Conservation (phyloP, 345 rosid genomes). For the Euphorbia peplus region DNA sequence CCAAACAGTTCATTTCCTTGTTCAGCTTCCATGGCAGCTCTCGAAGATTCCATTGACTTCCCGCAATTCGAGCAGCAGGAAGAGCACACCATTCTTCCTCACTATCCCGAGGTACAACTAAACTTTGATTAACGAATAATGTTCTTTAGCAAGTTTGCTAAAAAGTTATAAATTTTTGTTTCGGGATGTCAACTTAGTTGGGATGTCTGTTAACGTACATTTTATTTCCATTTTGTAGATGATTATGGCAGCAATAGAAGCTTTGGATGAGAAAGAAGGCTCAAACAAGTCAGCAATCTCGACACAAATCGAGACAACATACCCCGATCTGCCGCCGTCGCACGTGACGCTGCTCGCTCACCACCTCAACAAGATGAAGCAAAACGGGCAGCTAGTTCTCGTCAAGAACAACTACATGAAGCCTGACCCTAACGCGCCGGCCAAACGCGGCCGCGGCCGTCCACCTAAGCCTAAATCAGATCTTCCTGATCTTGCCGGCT, state of each 20-base stretch:
- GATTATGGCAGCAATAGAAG: slow-evolving; percentile 76
- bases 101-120: slow-evolving; percentile 36
- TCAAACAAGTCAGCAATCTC: slow-evolving; percentile 58
- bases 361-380: slow-evolving; percentile 68
- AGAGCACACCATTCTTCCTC: slow-evolving; percentile 17
- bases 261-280: slow-evolving; percentile 45
- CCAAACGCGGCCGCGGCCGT: slow-evolving; percentile 87
- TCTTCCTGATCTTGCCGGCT: slow-evolving; percentile 22
- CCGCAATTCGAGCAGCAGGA: slow-evolving; percentile 3
- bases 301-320: slow-evolving; percentile 54
- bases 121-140: too few relatives aligned
- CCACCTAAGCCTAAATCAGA: slow-evolving; percentile 66
- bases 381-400: slow-evolving; percentile 51
- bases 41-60: neutral
- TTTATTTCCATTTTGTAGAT: slow-evolving; percentile 33
- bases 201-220: neutral
- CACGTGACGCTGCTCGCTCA: slow-evolving; percentile 56
- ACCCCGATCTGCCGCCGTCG: slow-evolving; percentile 50
- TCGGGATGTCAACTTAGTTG: too few relatives aligned
- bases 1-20: slow-evolving; percentile 4
- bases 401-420: slow-evolving; percentile 76
- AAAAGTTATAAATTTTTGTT: too few relatives aligned
- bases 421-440: slow-evolving; percentile 70
- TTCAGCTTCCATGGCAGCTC: slow-evolving; percentile 11
- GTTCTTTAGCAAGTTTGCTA: too few relatives aligned